A percentile compares a stretch with the other conserved stretches of the same genome.
phyloP scores from a whole-genome alignment of 768 basidiomycete genomes.

The Kwoniella bestiolae region DNA sequence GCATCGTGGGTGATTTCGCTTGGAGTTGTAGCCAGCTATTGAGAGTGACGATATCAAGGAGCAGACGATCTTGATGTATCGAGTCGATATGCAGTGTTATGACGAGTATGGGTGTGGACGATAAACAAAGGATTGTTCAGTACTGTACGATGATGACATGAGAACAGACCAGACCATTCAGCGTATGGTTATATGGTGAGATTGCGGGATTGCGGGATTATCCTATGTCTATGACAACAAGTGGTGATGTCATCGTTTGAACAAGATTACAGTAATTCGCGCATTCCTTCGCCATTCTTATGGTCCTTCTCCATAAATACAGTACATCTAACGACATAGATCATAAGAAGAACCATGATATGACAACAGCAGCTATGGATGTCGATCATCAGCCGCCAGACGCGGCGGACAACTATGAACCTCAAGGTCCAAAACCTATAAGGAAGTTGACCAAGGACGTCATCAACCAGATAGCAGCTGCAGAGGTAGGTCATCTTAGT shows the following conservation, averaged over 20 bases:
- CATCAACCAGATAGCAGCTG: constrained; percentile 84
- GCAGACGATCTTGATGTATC: not conserved
- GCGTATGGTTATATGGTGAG: not conserved
- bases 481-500: constrained; percentile 64
- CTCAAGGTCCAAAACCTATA: constrained; percentile 61
- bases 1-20: constrained; percentile 4
- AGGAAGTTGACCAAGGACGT: constrained; percentile 76
- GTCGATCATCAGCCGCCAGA: constrained; percentile 11
- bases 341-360: constrained; percentile 5
- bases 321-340: not conserved
- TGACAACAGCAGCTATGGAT: constrained; percentile 18
- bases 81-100: not conserved
- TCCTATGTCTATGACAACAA: not conserved
- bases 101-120: not conserved
- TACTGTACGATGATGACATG: not conserved
- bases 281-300: too few species aligned
- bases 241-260: too few species aligned
- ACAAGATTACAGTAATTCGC: too few species aligned
- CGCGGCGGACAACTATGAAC: constrained; percentile 23
- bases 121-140: constrained; percentile 3
- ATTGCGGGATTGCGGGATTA: not conserved
- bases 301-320: not conserved
- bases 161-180: not conserved
- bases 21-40: not conserved
- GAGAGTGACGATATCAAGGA: not conserved